Base-by-base conservation (phyloP, 2,329 filamentous ascomycete species). In the Phaeoacremonium minimum region DNA sequence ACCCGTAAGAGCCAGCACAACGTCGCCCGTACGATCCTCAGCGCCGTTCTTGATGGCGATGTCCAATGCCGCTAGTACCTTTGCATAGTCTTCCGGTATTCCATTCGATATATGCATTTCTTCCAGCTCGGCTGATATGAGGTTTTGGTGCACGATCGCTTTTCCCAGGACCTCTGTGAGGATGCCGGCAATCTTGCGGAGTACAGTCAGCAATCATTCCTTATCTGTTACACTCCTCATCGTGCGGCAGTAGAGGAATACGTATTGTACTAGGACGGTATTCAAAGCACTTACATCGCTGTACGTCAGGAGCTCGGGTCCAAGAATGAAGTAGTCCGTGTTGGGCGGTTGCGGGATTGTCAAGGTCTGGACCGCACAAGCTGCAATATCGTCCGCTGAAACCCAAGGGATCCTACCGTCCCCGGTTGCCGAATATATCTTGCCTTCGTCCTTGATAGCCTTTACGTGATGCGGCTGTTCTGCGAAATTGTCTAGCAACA, bases 401-500 rank as follows among this genome's bases (percentile, higher is more conserved):
- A 75, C 55, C 49, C 67, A 72, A 1, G 67, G 66, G n/a, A 72
- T 53, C 42, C 57, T 62, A 15, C 69, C 71, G 7, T 59, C 42
- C 3, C 57, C 61, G 1, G 62, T 58, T 0, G 68, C 67, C 6
- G 67, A 66, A 43, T 65, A 63, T 12, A 73, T 55, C 32, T 50
- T 60, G 44, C 57, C 54, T 35, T 67, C 57, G 5, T 61, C 50
- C 17, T 49, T 57, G 42, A 73, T 64, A 4, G 51, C 32, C 5
- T 40, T 32, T 9, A 45, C 20, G 22, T 61, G 53, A 14, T 18
- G 33, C 0, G 29, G 18, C 22, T 54, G 43, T 37, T 63, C 55
- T 2, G 54, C 52, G 37, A 73, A 64, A 46, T 72, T 73, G 44
- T 73, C 67, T 69, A 38, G n/a, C n/a, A n/a, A n/a, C n/a, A n/a